Evolutionary conservation across 139 green algal genomes (phyloP), one percentile per base, ranked within the genome.

Genomic region (Micractinium sp.): DNA sequence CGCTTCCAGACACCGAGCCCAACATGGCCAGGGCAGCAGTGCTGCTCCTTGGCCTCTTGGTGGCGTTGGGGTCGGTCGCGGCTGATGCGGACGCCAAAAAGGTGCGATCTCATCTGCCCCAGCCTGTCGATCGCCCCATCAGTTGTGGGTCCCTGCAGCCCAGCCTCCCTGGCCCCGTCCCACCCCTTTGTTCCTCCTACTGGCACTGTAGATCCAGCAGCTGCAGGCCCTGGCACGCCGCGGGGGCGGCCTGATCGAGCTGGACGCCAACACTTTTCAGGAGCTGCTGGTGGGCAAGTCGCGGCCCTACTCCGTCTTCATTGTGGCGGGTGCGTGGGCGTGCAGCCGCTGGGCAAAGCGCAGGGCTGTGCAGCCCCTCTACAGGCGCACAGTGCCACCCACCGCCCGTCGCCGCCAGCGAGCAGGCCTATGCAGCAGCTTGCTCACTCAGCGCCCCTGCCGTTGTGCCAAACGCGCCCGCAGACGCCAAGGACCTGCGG

Each of bases 271-370:
- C 13, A 36, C 20, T 20, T 94, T 95, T 69, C 74, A 91, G 35
- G 47, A 87, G 35, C 89, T 90, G 36, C 63, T 90, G 4, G 76
- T 39, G 35, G 92, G 91, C 73, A 92, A 88, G 36, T 73, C 67
- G 5, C 89, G 94, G 1, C 86, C 92, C 16, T 96, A 94, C 76
- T 89, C 88, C 27, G 47, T 96, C 20, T 79, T 96, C 7, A 66
- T 96, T 1, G 89, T 96, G 53, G 91, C 90, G 16, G 87, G 85
- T 69, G 92, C 78, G 38, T 9, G 0, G 29, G 29, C 23, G 71
- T 1, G 71, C 23, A 16, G 18, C 3, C 36, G 39, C 25, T 36
- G 7, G 73, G 31, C 29, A 38, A 27, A 38, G 71, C 31, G 29
- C 29, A 36, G 27, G 27, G 71, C 14, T 35, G 22, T 73, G 66